These are phyloP conservation scores for Cucumis melo DNA, from an alignment of 306 rosid genomes.

Conservation along the genomic window DNA sequence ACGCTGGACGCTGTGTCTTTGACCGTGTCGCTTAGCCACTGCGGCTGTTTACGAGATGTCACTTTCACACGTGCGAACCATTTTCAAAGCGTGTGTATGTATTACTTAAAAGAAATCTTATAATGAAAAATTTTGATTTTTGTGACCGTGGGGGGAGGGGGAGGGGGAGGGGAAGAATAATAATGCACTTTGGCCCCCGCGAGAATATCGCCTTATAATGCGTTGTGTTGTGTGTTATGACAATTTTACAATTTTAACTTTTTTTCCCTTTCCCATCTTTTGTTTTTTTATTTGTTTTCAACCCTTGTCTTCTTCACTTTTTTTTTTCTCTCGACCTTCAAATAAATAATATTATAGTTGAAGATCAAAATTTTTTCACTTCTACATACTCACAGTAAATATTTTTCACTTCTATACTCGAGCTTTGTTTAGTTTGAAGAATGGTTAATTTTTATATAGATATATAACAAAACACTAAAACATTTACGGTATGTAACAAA, in stretches of 20 bases:
- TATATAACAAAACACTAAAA: too few species aligned
- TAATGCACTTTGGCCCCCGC: constrained; percentile 4
- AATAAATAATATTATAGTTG: too few species aligned
- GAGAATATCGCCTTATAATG: constrained; percentile 10
- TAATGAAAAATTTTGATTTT: too few species aligned
- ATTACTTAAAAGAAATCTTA: not conserved
- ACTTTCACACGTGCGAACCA: constrained; percentile 29
- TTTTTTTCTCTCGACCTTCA: too few species aligned
- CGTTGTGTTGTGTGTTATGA: not conserved
- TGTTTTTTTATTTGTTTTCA: not conserved
- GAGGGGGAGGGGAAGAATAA: not conserved
- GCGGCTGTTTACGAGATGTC: constrained; percentile 21
- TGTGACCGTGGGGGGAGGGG: not conserved
- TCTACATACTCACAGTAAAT: too few species aligned
- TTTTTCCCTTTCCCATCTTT: not conserved
- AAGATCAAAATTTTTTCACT: too few species aligned
- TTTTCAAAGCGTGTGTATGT: constrained; percentile 1
- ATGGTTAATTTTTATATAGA: too few species aligned
- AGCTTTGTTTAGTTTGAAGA: too few species aligned
- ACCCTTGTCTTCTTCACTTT: not conserved
- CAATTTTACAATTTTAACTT: not conserved
- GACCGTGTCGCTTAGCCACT: constrained; percentile 21
- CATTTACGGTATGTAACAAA: too few species aligned
- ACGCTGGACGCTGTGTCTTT: constrained; percentile 14
- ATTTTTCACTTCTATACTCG: too few species aligned